Conservation (phyloP, 2,329 filamentous ascomycete genomes). For the Penicillium sp. region DNA sequence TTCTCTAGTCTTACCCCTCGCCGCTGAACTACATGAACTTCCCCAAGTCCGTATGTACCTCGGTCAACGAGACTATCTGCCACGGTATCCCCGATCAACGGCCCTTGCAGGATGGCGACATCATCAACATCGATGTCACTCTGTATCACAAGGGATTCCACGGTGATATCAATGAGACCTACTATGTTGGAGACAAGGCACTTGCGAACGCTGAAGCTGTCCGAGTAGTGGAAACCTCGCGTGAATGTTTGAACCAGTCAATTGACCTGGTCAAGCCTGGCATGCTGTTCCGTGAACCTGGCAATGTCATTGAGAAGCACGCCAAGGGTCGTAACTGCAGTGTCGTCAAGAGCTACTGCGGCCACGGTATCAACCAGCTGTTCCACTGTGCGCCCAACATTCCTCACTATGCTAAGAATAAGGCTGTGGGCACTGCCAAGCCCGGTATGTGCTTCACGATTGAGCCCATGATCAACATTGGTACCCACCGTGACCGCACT, state of each 20-base stretch:
- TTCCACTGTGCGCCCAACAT: slow-evolving; percentile 95
- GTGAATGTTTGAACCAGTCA: slow-evolving; percentile 84
- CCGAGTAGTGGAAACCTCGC: slow-evolving; percentile 82
- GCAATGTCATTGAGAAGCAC: slow-evolving; percentile 91
- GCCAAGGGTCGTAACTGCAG: slow-evolving; percentile 82
- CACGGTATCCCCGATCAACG: slow-evolving; percentile 96
- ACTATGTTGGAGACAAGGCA: slow-evolving; percentile 91
- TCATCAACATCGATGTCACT: slow-evolving; percentile 94
- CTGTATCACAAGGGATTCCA: slow-evolving; percentile 94
- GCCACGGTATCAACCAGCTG: slow-evolving; percentile 87
- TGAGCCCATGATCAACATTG: slow-evolving; percentile 95
- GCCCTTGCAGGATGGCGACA: slow-evolving; percentile 84
- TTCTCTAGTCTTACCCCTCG: slow-evolving; percentile 80
- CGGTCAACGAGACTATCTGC: slow-evolving; percentile 95
- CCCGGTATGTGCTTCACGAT: slow-evolving; percentile 99
- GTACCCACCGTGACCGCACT: slow-evolving; percentile 86
- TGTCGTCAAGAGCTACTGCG: slow-evolving; percentile 93
- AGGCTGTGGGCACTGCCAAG: slow-evolving; percentile 90
- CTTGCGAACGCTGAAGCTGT: slow-evolving; percentile 80
- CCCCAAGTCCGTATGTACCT: slow-evolving; percentile 97
- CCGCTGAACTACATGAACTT: slow-evolving; percentile 94
- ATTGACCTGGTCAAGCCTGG: slow-evolving; percentile 93
- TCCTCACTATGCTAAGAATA: slow-evolving; percentile 97
- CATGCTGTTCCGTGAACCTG: slow-evolving; percentile 86
- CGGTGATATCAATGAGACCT: slow-evolving; percentile 96